Base-by-base conservation (phyloP, 2,329 filamentous ascomycete species). In the Aspergillus clavatus region DNA sequence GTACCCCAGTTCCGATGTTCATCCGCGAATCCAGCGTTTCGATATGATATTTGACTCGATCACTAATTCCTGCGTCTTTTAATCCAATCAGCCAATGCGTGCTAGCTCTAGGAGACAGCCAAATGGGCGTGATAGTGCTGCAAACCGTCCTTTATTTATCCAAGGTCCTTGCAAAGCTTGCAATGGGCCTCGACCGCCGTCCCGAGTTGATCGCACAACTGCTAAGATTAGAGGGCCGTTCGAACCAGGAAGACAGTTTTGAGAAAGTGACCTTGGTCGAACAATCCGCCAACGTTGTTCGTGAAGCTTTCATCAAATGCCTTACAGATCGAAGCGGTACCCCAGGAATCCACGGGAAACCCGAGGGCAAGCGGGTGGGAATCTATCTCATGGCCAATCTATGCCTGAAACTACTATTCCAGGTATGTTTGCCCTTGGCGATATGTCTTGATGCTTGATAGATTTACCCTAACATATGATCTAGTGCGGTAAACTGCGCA, bases 331-430 rank as follows among this genome's bases (percentile, higher is more conserved):
- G 88, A 39, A 84, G 81, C 1, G 82, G 82, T 14, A 81, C 79
- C 21, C 75, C 81, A 10, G 72, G 73, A 11, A 74, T 75, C 0
- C 67, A 78, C 21, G 82, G 81, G 16, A 80, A 76, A 48, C 88
- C 89, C 0, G 86, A 90, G 57, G 89, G 89, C 43, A 94, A 90
- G 63, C 89, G 91, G 61, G 72, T 85, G 8, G 90, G 88, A 35
- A 89, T 96, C 51, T 96, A 96, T 70, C 83, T 87, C 47, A 89
- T 95, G 69, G 90, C 89, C 48, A 96, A 96, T 61, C 78, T 95
- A 19, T 93, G 89, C 28, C 72, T 96, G 39, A 91, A 90, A 66
- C 80, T 96, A 3, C 77, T 96, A 6, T 94, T 95, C 61, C 86
- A 89, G 55, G 84, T 86, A 72, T 37, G 75, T 62, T n/a, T 5